Percentiles rank a stretch among this genome's conserved stretches.
These are phyloP conservation scores for Phytophthora constricta DNA, from an alignment of 352 stramenopile genomes.

Conservation along the genomic window DNA sequence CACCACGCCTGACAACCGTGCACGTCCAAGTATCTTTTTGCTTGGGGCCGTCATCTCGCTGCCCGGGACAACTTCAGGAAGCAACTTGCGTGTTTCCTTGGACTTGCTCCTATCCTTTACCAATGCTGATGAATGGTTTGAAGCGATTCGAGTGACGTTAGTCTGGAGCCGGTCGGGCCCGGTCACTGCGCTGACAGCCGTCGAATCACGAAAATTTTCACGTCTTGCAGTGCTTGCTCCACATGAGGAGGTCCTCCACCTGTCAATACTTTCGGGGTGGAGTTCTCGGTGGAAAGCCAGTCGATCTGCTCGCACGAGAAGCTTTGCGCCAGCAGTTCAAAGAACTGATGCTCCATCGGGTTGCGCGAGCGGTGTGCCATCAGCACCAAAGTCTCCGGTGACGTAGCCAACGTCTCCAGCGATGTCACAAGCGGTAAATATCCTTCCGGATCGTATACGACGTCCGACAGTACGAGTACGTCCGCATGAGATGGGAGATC, in stretches of 20 bases:
- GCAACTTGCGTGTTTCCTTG: constrained; percentile 29
- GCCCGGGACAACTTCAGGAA: constrained; percentile 18
- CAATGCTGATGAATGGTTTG: constrained; percentile 7
- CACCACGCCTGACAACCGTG: constrained; percentile 24
- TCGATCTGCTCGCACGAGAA: constrained; percentile 61
- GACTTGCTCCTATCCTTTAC: constrained; percentile 24
- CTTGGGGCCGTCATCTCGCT: constrained; percentile 21
- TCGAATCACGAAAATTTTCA: constrained; percentile 74
- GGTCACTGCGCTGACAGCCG: constrained; percentile 29
- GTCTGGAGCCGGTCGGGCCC: constrained; percentile 14
- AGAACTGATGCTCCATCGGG: constrained; percentile 85
- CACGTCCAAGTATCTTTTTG: constrained; percentile 39
- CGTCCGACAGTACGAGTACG: constrained; percentile 78
- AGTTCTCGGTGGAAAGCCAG: constrained; percentile 41
- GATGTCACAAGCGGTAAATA: constrained; percentile 73
- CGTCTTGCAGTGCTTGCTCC: constrained; percentile 57
- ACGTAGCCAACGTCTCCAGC: constrained; percentile 47
- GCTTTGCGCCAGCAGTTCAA: constrained; percentile 54
- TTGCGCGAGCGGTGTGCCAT: constrained; percentile 84
- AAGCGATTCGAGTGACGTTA: constrained; percentile 14
- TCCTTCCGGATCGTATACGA: constrained; percentile 82
- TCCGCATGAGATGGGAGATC: constrained; percentile 55
- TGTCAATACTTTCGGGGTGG: constrained; percentile 17
- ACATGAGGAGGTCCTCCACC: constrained; percentile 19
- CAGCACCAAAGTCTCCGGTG: constrained; percentile 53